Evolutionary conservation across 2,329 filamentous ascomycete genomes (phyloP), one percentile per base, ranked within the genome.

Genomic region (Sporothrix pseudoabietina): DNA sequence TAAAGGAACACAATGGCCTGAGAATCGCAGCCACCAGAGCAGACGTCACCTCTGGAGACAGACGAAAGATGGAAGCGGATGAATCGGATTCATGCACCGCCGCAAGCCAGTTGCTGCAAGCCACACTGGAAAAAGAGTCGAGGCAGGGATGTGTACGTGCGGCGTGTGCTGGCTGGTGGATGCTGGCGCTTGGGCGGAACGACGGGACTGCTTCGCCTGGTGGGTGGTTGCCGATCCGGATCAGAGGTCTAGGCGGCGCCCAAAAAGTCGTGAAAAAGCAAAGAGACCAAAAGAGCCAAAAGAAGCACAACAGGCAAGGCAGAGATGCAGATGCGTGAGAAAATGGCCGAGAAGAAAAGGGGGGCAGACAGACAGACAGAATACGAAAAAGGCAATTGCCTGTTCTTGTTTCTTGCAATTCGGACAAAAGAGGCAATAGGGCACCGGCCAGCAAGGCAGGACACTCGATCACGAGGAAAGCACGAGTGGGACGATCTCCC

Each of bases 131-230:
- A 44, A 65, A 44, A 44, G 59, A 63, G 22, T n/a, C 6, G 32
- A n/a, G 32, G 5, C 59, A 63, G 59, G 59, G 59, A 63, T 63
- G 32, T 22, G 32, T 63, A 19, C 32, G 35, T n/a, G 32, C 32
- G n/a, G 16, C n/a, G 59, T 63, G 59, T 41, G 59, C 26, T 41
- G 41, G 39, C 19, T 22, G 6, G 63, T 49, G 44, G 66, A 49
- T 52, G 66, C 44, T 52, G 47, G 66, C 66, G 30, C 47, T 54
- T 69, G 32, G 26, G 49, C 68, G 47, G 66, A 26, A 55, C 47
- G 32, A 39, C 47, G 66, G 49, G 47, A 55, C 47, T 35, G 47
- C 66, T 54, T 54, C 66, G 44, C 49, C 66, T 39, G 66, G 66
- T n/a, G 44, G 66, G 12, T 70, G 52, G 19, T 44, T 39, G 26